Base-by-base conservation (phyloP, 257 asterid genomes). In the Henckelia pumila region DNA sequence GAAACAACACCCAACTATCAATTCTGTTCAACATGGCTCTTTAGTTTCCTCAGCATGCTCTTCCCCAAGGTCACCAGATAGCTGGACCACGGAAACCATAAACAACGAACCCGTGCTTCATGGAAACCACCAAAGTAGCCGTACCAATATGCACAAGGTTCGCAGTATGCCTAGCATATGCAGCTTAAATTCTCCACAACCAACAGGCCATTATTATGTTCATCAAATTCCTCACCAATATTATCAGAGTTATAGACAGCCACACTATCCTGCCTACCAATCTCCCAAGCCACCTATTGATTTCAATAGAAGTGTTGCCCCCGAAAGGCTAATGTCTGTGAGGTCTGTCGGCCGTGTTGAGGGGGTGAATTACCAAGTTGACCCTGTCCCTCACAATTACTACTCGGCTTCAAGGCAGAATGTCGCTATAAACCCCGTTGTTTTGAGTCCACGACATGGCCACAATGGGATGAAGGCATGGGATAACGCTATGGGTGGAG, bases 91-190 rank as follows among this genome's bases (percentile, higher is more conserved):
- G 4, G 87, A 85, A 29, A 69, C 79, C 30, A 35, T 69, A 2
- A 52, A 16, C 44, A 74, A 67, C 0, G 88, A 83, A 5, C 28
- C 71, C 23, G 0, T 59, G 47, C 32, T 44, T 24, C 75, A 37
- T 29, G 66, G 40, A 73, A 75, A 28, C 61, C 35, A 66, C 7
- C 75, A 72, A 0, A 67, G 55, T 40, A 53, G 64, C 53, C 68
- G 79, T 49, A 44, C 24, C 35, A 68, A 76, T 24, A 76, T 89
- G 82, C 96, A 83, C 21, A 86, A 69, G 75, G 91, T 92, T 24
- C 85, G 71, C 28, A 92, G 96, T 60, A 82, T 87, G 5, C 97
- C 97, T 10, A 88, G 72, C 80, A 67, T 91, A 59, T 78, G 79
- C 73, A 81, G 75, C 80, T 76, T 80, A 44, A 77, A 57, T 52